Percentiles rank a stretch among this genome's conserved stretches.
Conservation (phyloP, 179 eudicot genomes). For the Spergularia azorica region DNA sequence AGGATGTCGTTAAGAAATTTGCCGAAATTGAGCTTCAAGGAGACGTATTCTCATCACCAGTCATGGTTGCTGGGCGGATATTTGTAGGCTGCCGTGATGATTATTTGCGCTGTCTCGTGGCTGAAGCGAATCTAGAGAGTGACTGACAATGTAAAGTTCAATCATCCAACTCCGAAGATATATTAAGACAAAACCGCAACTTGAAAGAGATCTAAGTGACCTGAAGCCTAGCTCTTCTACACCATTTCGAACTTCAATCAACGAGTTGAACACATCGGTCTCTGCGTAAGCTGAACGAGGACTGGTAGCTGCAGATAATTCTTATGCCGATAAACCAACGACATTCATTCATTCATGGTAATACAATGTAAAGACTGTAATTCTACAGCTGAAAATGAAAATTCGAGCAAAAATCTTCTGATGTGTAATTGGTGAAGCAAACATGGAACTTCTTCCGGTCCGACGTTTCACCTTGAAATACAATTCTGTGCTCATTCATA, state of each 20-base stretch:
- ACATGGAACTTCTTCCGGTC: too few relatives aligned
- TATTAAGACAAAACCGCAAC: neutral
- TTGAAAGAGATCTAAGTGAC: slow-evolving; percentile 6
- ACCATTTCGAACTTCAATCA: neutral
- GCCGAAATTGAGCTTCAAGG: slow-evolving; percentile 68
- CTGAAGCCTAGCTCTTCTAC: neutral
- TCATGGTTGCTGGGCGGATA: slow-evolving; percentile 81
- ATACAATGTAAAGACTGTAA: too few relatives aligned
- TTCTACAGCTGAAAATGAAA: too few relatives aligned
- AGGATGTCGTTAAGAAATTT: slow-evolving; percentile 42
- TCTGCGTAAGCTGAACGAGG: neutral
- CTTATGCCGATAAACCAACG: neutral
- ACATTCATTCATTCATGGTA: neutral
- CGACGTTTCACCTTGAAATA: neutral
- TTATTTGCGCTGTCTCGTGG: slow-evolving; percentile 58
- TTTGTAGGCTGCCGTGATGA: slow-evolving; percentile 97
- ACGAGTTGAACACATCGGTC: neutral
- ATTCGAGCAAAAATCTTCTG: too few relatives aligned
- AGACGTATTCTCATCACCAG: slow-evolving; percentile 84
- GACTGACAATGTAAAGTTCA: slow-evolving; percentile 6
- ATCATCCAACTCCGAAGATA: neutral
- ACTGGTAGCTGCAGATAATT: neutral
- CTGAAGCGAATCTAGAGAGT: slow-evolving; percentile 24
- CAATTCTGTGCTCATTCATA: slow-evolving; percentile 8
- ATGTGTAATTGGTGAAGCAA: too few relatives aligned